A percentile compares a stretch with the other conserved stretches of the same genome.
phyloP scores from a whole-genome alignment of 192 early-diverging fungal species.

The Backusella westeae region DNA sequence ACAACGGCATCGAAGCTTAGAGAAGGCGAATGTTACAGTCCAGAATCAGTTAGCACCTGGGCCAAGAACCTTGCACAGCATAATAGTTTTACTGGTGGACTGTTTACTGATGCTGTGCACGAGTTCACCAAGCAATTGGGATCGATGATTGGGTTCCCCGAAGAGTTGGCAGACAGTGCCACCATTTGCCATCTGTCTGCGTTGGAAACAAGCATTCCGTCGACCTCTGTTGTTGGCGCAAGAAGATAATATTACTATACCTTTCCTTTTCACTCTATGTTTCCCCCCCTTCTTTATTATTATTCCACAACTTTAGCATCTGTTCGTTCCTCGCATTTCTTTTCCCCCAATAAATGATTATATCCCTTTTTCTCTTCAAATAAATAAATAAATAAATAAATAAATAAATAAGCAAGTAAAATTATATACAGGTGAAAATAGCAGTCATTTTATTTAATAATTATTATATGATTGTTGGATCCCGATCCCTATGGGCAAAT shows the following conservation, averaged over 20 bases:
- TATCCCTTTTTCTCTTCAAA: not conserved
- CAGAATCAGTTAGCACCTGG: slow-evolving; percentile 82
- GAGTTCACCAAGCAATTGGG: slow-evolving; percentile 62
- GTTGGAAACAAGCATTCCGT: not conserved
- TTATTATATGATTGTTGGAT: no score
- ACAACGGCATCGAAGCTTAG: slow-evolving; percentile 69
- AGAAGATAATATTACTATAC: slow-evolving; percentile 6
- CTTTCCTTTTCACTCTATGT: not conserved
- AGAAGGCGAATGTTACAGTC: slow-evolving; percentile 82
- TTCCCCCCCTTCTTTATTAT: not conserved
- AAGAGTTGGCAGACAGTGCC: not conserved
- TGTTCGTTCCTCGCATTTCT: slow-evolving; percentile 3
- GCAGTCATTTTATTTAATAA: no score
- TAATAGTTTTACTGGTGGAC: slow-evolving; percentile 53
- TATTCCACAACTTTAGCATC: not conserved
- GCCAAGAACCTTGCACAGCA: slow-evolving; percentile 69
- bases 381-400: not conserved
- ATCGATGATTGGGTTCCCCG: slow-evolving; percentile 36
- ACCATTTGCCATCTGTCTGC: not conserved
- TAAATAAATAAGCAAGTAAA: no score
- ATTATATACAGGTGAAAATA: no score
- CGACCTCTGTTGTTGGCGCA: slow-evolving; percentile 11
- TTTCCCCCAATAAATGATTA: not conserved
- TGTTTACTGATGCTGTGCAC: slow-evolving; percentile 61
- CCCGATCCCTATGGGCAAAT: no score